These are phyloP conservation scores for Pterocarpus macrocarpus DNA, from an alignment of 306 rosid genomes.

Conservation along the genomic window DNA sequence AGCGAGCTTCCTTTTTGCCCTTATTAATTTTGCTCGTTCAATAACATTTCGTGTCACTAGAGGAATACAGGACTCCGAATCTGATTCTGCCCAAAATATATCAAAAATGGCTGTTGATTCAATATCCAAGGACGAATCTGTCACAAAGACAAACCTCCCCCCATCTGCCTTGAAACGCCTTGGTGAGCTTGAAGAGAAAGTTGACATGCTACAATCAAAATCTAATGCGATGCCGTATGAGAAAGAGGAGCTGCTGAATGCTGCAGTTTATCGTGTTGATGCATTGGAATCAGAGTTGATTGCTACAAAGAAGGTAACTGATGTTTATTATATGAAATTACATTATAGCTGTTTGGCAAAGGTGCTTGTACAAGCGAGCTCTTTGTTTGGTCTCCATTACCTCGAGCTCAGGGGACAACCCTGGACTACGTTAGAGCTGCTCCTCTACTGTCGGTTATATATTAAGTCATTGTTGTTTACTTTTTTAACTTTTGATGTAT, in stretches of 20 bases:
- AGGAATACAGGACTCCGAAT: constrained; percentile 42
- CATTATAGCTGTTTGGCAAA: too few relatives aligned
- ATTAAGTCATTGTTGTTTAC: too few relatives aligned
- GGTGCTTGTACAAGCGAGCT: too few relatives aligned
- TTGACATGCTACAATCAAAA: constrained; percentile 66
- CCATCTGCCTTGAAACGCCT: constrained; percentile 67
- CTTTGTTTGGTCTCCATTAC: too few relatives aligned
- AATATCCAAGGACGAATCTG: constrained; percentile 54
- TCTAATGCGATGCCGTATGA: constrained; percentile 77
- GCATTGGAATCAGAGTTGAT: constrained; percentile 89
- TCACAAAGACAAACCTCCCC: constrained; percentile 49
- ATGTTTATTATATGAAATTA: constrained; percentile 7
- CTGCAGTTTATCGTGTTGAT: constrained; percentile 84
- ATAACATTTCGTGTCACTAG: constrained; percentile 48
- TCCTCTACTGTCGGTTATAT: too few relatives aligned
- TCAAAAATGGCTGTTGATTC: constrained; percentile 46
- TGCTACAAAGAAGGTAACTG: constrained; percentile 75
- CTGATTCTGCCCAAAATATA: constrained; percentile 41
- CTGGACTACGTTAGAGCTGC: too few relatives aligned
- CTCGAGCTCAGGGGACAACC: too few relatives aligned
- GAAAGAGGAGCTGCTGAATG: constrained; percentile 82
- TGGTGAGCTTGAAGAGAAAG: constrained; percentile 76
- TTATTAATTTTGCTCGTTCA: constrained; percentile 55
- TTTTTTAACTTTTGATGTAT: too few relatives aligned
- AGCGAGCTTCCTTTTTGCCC: constrained; percentile 60